Evolutionary conservation across 164 flowering plant genomes (phyloP), one percentile per base, ranked within the genome.

Genomic region (Stephania yunnanensis): DNA sequence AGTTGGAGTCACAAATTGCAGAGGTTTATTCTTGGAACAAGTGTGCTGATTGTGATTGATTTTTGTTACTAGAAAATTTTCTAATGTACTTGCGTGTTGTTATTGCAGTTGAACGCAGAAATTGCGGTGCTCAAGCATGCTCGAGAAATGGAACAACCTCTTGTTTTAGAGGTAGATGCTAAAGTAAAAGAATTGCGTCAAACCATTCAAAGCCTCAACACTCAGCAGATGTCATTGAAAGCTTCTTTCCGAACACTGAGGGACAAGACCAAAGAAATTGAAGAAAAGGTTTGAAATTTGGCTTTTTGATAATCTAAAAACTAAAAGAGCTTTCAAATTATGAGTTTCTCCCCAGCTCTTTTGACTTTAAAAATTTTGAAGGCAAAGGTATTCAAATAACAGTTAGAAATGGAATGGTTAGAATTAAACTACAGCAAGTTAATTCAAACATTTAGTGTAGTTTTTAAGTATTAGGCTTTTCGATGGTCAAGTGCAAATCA

Each of bases 171-270:
- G 75, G 71, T 87, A 31, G 90, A 89, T 30, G 80, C 87, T 17
- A 85, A 90, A 78, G 86, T 94, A 72, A 89, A 87, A 76, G 92
- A 96, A 77, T 74, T 94, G 75, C 86, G 80, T 3, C 90, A 89
- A 79, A 84, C 77, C 17, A 83, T 94, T 86, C 81, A 84, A 9
- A 82, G 78, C 25, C 97, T 93, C 46, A 94, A 94, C 83, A 90
- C 78, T 80, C 88, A 89, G 46, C 99, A 93, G 78, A 68, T 83
- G 87, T 82, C 90, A 0, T 75, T 92, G 78, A 89, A 87, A 77
- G 77, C 88, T 74, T 70, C 89, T 79, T 79, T 74, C 9, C 78
- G 81, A 25, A 82, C 87, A 50, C 71, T 89, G 87, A 91, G 85
- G 86, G 97, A 92, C 69, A 90, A 86, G 74, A 74, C 75, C 58